Percentiles rank a stretch among this genome's conserved stretches.
Conservation (phyloP, 2,329 filamentous ascomycete genomes). For the Plenodomus biglobosus region DNA sequence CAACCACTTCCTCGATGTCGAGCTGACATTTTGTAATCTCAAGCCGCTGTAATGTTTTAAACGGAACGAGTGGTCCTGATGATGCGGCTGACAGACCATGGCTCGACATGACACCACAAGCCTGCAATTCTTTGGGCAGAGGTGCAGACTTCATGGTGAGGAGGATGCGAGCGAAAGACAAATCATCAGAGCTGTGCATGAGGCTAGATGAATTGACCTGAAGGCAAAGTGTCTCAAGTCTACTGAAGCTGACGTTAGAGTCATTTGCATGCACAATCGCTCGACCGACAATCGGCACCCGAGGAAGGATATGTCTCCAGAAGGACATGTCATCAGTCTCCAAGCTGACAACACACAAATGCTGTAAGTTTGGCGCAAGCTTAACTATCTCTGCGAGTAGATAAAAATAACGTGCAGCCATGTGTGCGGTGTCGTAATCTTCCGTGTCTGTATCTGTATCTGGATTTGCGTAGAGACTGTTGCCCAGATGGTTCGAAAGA, state of each 20-base stretch:
- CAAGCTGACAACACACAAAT: slow-evolving; percentile 26
- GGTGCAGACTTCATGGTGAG: slow-evolving; percentile 9
- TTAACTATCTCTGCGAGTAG: slow-evolving; percentile 22
- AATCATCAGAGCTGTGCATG: background rate
- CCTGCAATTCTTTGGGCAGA: slow-evolving; percentile 14
- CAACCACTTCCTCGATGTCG: slow-evolving; percentile 8
- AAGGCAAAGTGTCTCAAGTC: slow-evolving; percentile 17
- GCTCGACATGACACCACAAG: slow-evolving; percentile 11
- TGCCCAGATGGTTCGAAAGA: slow-evolving; percentile 23
- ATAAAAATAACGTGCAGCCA: slow-evolving; percentile 18
- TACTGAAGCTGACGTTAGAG: slow-evolving; percentile 9
- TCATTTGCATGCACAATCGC: background rate
- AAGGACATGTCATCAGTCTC: slow-evolving; percentile 22
- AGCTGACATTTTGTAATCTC: slow-evolving; percentile 23
- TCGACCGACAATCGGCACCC: background rate
- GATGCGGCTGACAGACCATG: background rate
- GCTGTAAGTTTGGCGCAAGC: slow-evolving; percentile 20
- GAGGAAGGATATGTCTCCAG: slow-evolving; percentile 20
- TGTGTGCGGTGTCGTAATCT: background rate
- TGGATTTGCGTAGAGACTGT: slow-evolving; percentile 17
- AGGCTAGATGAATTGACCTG: slow-evolving; percentile 15
- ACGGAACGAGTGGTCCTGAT: background rate
- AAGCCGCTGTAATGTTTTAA: slow-evolving; percentile 17
- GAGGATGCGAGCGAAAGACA: slow-evolving; percentile 10
- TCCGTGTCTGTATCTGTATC: slow-evolving; percentile 13